Evolutionary conservation across 1,284 basidiomycete species (phyloP).

Genomic region (Cryptococcus hybrid): DNA sequence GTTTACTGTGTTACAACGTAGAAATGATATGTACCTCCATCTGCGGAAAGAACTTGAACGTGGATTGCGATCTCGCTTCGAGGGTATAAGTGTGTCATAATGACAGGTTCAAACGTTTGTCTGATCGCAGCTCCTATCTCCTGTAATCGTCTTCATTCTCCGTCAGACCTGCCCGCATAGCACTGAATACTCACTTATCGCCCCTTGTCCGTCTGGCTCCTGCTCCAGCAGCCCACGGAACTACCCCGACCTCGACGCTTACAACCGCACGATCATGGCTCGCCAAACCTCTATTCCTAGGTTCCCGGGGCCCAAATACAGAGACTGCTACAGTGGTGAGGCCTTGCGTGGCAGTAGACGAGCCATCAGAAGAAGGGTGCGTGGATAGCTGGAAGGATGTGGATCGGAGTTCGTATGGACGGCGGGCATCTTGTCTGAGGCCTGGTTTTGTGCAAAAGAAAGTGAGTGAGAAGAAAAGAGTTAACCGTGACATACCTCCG

Average conservation of each 20-base stretch:
- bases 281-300: conserved; percentile 68
- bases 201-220: conserved; percentile 69
- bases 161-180: not conserved
- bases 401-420: conserved; percentile 84
- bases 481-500: conserved; percentile 59
- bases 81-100: conserved; percentile 87
- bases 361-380: conserved; percentile 77
- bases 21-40: conserved; percentile 59
- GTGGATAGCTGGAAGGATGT: conserved; percentile 73
- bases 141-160: conserved; percentile 66
- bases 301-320: conserved; percentile 89
- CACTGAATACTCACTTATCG: conserved; percentile 67
- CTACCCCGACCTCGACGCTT: conserved; percentile 79
- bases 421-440: conserved; percentile 81
- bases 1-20: not conserved
- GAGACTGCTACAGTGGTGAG: conserved; percentile 82
- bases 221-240: conserved; percentile 82
- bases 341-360: conserved; percentile 80
- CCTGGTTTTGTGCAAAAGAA: conserved; percentile 27
- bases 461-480: not conserved
- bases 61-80: conserved; percentile 92
- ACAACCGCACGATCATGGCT: conserved; percentile 79
- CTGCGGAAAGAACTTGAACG: conserved; percentile 88
- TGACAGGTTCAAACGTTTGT: conserved; percentile 92
- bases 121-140: conserved; percentile 85